Conservation (phyloP, 129 eudicot species). For the Arctium lappa region DNA sequence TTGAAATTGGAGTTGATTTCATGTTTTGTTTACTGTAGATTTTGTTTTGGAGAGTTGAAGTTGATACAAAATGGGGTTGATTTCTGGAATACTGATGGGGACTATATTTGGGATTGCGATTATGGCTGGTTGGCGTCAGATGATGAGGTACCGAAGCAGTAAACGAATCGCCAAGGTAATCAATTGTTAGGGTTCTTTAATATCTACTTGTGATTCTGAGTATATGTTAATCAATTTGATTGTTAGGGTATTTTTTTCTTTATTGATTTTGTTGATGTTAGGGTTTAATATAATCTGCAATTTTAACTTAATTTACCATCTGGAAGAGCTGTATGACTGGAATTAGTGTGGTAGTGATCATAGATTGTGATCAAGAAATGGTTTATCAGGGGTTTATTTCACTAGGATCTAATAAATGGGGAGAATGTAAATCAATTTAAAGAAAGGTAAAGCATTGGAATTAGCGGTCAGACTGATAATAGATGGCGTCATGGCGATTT, state of each 20-base stretch:
- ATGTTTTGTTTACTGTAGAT: not conserved
- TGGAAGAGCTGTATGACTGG: not conserved
- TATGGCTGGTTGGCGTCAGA: constrained; percentile 93
- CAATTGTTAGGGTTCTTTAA: not conserved
- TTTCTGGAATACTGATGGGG: constrained; percentile 88
- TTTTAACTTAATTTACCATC: not conserved
- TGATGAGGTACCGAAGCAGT: constrained; percentile 72
- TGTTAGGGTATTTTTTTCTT: constrained; percentile 5
- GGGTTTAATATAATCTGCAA: constrained; percentile 14
- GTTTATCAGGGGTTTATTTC: not conserved
- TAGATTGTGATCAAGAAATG: not conserved
- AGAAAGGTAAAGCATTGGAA: not conserved
- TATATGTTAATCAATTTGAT: not conserved
- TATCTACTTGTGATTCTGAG: not conserved
- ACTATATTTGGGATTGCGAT: constrained; percentile 69
- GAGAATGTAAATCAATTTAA: not conserved
- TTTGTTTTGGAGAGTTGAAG: constrained; percentile 1
- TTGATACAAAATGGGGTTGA: constrained; percentile 67
- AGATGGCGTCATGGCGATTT: not conserved
- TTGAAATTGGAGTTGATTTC: constrained; percentile 1
- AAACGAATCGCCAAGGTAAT: constrained; percentile 82
- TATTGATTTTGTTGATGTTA: not conserved
- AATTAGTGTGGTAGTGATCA: constrained; percentile 15
- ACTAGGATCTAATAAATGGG: not conserved
- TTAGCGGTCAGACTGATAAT: not conserved